These are phyloP conservation scores for Dovyalis caffra DNA, from an alignment of 345 rosid genomes.

Conservation along the genomic window DNA sequence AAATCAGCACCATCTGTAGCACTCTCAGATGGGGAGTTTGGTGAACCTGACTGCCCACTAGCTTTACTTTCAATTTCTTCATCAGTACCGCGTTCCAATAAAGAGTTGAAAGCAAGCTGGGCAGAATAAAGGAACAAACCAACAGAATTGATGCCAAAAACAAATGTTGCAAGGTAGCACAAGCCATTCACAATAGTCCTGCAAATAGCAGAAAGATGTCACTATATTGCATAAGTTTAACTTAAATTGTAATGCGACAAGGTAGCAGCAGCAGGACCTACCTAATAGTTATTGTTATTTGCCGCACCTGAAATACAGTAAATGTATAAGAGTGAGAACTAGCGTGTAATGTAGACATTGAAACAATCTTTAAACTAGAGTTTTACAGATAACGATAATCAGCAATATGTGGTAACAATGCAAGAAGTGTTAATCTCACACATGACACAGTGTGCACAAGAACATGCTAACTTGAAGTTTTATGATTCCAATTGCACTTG, in stretches of 20 bases:
- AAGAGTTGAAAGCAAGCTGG: slow-evolving; percentile 63
- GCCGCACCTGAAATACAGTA: slow-evolving; percentile 65
- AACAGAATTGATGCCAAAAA: slow-evolving; percentile 73
- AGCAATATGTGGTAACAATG: neutral
- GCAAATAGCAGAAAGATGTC: slow-evolving; percentile 19
- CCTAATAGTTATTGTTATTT: slow-evolving; percentile 86
- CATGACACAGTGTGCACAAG: neutral
- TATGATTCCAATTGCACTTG: neutral
- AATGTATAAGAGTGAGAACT: slow-evolving; percentile 18
- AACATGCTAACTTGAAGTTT: neutral
- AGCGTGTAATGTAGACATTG: neutral
- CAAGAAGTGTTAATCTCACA: neutral
- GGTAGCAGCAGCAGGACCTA: slow-evolving; percentile 12
- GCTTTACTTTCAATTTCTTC: slow-evolving; percentile 27
- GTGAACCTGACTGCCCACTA: slow-evolving; percentile 18
- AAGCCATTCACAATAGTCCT: slow-evolving; percentile 86
- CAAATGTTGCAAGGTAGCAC: slow-evolving; percentile 93
- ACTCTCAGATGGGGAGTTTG: slow-evolving; percentile 30
- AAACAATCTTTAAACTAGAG: neutral
- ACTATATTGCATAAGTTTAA: slow-evolving; percentile 13
- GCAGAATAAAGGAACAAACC: slow-evolving; percentile 79
- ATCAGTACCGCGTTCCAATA: slow-evolving; percentile 37
- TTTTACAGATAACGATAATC: neutral
- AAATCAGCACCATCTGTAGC: slow-evolving; percentile 30
- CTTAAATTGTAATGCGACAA: slow-evolving; percentile 3